Evolutionary conservation across 306 rosid genomes (phyloP).

Genomic region (Cucurbita maxima): DNA sequence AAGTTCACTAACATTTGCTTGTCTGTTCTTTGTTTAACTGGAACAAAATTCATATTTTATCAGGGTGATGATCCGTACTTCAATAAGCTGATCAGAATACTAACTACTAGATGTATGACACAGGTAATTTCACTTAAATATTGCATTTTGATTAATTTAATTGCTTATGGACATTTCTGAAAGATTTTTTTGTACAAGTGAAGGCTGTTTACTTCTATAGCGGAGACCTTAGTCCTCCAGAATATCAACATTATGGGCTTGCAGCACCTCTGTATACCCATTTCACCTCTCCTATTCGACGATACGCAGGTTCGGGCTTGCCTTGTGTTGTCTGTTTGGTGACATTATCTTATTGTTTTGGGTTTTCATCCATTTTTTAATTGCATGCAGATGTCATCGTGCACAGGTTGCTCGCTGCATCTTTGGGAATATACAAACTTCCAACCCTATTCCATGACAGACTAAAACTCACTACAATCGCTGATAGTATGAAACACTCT

Average conservation of each 20-base stretch:
- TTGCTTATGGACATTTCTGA: conserved; percentile 6
- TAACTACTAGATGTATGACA: conserved; percentile 95
- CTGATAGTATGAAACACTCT: conserved; percentile 64
- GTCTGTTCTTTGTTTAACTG: neutral
- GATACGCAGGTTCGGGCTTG: conserved; percentile 67
- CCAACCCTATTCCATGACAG: conserved; percentile 69
- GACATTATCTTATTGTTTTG: conserved; percentile 5
- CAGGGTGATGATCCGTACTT: conserved; percentile 96
- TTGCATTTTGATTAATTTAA: neutral
- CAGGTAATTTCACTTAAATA: conserved; percentile 46
- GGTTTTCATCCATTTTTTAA: neutral
- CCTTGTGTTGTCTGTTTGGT: conserved; percentile 5
- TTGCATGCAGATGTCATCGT: conserved; percentile 79
- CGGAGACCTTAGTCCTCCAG: conserved; percentile 88
- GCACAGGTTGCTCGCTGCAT: conserved; percentile 92
- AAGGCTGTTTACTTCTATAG: conserved; percentile 97
- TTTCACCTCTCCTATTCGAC: conserved; percentile 93
- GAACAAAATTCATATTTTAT: conserved; percentile 1
- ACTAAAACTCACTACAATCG: conserved; percentile 50
- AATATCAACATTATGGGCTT: conserved; percentile 94
- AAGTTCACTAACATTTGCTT: neutral
- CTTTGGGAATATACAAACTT: conserved; percentile 63
- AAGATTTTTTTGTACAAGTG: neutral
- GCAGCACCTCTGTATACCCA: conserved; percentile 86
- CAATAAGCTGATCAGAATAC: conserved; percentile 77